Percentiles rank a stretch among this genome's conserved stretches.
Conservation (phyloP, 2,329 filamentous ascomycete species). For the Neonectria magnoliae region DNA sequence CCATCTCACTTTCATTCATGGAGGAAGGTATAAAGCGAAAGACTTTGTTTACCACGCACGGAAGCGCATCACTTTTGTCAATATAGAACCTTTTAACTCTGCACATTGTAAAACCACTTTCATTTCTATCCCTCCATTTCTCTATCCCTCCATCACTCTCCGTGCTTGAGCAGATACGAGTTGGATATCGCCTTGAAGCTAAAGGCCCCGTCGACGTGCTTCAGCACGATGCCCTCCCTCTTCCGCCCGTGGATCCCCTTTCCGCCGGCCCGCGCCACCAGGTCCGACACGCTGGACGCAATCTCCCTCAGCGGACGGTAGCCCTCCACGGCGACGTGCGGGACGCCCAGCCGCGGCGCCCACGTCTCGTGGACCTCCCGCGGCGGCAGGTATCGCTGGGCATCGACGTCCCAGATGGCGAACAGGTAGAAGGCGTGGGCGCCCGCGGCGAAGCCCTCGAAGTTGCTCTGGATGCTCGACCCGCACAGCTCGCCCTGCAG, state of each 20-base stretch:
- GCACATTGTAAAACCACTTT: constrained; percentile 40
- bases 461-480: constrained; percentile 37
- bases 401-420: constrained; percentile 46
- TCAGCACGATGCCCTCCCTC: constrained; percentile 40
- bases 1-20: constrained; percentile 27
- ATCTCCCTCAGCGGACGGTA: constrained; percentile 29
- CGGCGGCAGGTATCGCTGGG: constrained; percentile 41
- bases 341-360: constrained; percentile 39
- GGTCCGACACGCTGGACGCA: constrained; percentile 24
- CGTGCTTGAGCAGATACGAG: constrained; percentile 41
- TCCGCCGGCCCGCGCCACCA: constrained; percentile 36
- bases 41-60: constrained; percentile 43
- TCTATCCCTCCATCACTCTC: constrained; percentile 25
- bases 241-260: constrained; percentile 35
- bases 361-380: constrained; percentile 41
- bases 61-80: constrained; percentile 44
- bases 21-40: constrained; percentile 32
- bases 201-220: constrained; percentile 32
- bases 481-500: constrained; percentile 41
- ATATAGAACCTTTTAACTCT: constrained; percentile 46
- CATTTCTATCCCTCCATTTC: constrained; percentile 24
- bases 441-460: constrained; percentile 33
- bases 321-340: constrained; percentile 46
- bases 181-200: constrained; percentile 42
- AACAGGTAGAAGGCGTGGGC: constrained; percentile 48